Conservation (phyloP, 2,329 filamentous ascomycete species). For the Aureobasidium lini region DNA sequence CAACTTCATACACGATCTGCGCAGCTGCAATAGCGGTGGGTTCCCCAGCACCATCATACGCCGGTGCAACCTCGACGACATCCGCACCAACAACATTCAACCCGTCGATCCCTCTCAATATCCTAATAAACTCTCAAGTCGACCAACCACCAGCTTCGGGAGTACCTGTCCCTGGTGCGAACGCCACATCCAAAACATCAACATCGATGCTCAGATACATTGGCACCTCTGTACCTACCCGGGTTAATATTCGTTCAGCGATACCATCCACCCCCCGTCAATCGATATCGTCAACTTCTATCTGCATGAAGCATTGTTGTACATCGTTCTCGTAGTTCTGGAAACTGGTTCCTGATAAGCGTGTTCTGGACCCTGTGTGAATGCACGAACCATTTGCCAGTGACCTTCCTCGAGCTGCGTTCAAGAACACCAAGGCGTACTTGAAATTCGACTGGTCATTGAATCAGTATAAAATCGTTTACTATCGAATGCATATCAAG, state of each 20-base stretch:
- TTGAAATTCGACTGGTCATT: slow-evolving; percentile 67
- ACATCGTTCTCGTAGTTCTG: slow-evolving; percentile 68
- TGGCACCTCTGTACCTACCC: slow-evolving; percentile 50
- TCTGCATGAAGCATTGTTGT: slow-evolving; percentile 68
- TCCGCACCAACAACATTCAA: slow-evolving; percentile 84
- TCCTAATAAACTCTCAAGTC: slow-evolving; percentile 75
- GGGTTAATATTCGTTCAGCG: slow-evolving; percentile 60
- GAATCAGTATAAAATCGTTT: slow-evolving; percentile 68
- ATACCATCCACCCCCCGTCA: slow-evolving; percentile 67
- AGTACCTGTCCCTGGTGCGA: slow-evolving; percentile 66
- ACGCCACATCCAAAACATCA: slow-evolving; percentile 67
- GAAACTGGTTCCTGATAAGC: slow-evolving; percentile 51
- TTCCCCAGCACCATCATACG: slow-evolving; percentile 73
- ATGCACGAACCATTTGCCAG: slow-evolving; percentile 67
- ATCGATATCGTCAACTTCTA: slow-evolving; percentile 78
- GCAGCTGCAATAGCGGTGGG: slow-evolving; percentile 77
- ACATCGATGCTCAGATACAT: slow-evolving; percentile 82
- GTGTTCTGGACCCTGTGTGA: slow-evolving; percentile 76
- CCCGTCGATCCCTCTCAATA: slow-evolving; percentile 71
- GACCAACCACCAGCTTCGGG: slow-evolving; percentile 90
- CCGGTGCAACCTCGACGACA: slow-evolving; percentile 80
- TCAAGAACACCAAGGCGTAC: slow-evolving; percentile 87
- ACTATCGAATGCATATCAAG: too few species aligned
- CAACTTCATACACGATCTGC: slow-evolving; percentile 78
- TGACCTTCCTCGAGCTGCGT: slow-evolving; percentile 71